Conservation (phyloP, 164 flowering plant species). For the Vitis cinerea region DNA sequence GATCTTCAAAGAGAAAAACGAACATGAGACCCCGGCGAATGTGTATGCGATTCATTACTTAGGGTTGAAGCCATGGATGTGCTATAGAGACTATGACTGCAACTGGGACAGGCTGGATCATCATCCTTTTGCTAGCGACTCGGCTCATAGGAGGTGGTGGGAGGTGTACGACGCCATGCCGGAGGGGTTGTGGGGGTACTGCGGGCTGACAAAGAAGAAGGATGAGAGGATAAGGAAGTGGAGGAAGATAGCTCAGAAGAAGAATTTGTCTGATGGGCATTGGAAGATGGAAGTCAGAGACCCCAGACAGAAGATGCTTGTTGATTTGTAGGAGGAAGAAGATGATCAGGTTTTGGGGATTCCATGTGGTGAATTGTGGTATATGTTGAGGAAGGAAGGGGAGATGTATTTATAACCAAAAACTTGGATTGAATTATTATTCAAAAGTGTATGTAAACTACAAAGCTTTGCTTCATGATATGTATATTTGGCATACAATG, state of each 20-base stretch:
- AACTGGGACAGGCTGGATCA: constrained; percentile 59
- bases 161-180: constrained; percentile 59
- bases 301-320: constrained; percentile 33
- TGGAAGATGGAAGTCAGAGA: constrained; percentile 62
- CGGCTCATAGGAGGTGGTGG: constrained; percentile 74
- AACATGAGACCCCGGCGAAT: constrained; percentile 19
- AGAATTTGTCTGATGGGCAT: constrained; percentile 40
- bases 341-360: not conserved
- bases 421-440: too few relatives aligned
- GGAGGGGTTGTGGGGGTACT: constrained; percentile 30
- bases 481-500: too few relatives aligned
- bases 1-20: not conserved
- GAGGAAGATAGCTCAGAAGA: constrained; percentile 39
- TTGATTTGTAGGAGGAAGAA: not conserved
- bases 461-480: too few relatives aligned
- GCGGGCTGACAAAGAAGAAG: constrained; percentile 39
- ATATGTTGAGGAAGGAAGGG: too few relatives aligned
- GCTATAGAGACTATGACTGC: constrained; percentile 83
- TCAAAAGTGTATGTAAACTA: too few relatives aligned
- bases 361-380: too few relatives aligned
- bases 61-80: constrained; percentile 88
- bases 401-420: too few relatives aligned
- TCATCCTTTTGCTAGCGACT: constrained; percentile 55
- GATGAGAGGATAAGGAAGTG: constrained; percentile 28
- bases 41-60: constrained; percentile 55